These are phyloP conservation scores for Penstemon eatonii DNA, from an alignment of 257 asterid genomes.

Conservation along the genomic window DNA sequence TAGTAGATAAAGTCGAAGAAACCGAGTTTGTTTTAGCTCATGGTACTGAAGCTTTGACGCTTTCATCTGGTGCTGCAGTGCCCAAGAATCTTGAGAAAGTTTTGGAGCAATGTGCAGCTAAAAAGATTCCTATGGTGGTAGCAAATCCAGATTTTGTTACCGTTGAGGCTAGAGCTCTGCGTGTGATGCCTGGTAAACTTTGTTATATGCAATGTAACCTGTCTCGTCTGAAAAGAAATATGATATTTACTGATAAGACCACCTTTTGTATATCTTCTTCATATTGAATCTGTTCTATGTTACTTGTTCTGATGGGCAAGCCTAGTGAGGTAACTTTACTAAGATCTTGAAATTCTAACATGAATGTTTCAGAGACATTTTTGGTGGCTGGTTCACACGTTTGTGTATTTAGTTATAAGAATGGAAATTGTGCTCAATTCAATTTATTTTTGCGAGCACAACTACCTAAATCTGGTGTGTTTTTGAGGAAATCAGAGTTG, in stretches of 20 bases:
- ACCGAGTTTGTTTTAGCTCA: conserved; percentile 91
- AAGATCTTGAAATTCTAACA: not conserved
- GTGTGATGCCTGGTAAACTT: conserved; percentile 86
- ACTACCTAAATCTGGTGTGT: conserved; percentile 1
- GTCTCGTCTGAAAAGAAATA: conserved; percentile 22
- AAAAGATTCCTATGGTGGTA: conserved; percentile 86
- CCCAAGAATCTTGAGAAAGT: conserved; percentile 64
- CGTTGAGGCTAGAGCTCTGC: conserved; percentile 85
- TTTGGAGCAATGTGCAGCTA: conserved; percentile 74
- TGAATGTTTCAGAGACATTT: not conserved
- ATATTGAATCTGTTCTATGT: conserved; percentile 10
- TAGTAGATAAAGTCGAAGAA: conserved; percentile 68
- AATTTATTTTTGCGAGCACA: conserved; percentile 3
- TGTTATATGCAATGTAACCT: conserved; percentile 6
- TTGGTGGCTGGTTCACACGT: not conserved
- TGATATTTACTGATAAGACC: not conserved
- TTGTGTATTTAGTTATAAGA: not conserved
- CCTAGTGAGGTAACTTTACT: conserved; percentile 72
- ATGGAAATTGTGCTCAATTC: not conserved
- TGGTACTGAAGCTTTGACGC: conserved; percentile 96
- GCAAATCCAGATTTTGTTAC: conserved; percentile 99
- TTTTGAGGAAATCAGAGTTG: conserved; percentile 7
- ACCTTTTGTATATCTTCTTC: conserved; percentile 4
- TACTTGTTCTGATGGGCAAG: conserved; percentile 62
- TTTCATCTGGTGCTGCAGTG: conserved; percentile 67